Evolutionary conservation across 2,329 filamentous ascomycete species (phyloP).

Genomic region (Colletotrichum scovillei): DNA sequence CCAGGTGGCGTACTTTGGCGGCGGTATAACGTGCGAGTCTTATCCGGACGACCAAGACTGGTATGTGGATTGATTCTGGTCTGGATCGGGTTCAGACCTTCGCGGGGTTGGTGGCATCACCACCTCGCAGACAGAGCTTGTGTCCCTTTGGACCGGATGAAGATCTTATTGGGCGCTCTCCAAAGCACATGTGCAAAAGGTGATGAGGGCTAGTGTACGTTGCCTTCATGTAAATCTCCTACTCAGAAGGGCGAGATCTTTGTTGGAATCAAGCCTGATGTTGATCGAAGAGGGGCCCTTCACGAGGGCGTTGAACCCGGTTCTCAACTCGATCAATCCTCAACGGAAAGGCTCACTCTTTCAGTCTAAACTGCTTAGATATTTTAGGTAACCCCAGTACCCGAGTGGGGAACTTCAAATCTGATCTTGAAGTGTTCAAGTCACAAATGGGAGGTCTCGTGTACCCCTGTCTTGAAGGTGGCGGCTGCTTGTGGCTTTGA

Average conservation of each 20-base stretch:
- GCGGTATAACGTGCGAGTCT: neutral
- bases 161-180: too few relatives aligned
- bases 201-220: too few relatives aligned
- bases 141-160: too few relatives aligned
- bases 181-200: too few relatives aligned
- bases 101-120: neutral
- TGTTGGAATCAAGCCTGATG: neutral
- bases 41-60: neutral
- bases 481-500: neutral
- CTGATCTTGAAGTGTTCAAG: neutral
- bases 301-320: neutral
- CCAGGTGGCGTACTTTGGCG: constrained; percentile 14
- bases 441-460: too few relatives aligned
- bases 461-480: too few relatives aligned
- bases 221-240: too few relatives aligned
- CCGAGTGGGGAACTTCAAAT: neutral
- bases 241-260: neutral
- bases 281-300: neutral
- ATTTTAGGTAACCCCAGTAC: neutral
- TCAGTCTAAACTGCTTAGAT: neutral
- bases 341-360: neutral
- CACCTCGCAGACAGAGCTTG: too few relatives aligned
- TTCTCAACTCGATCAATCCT: neutral
- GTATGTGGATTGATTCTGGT: constrained; percentile 9
- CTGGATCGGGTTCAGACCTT: neutral